Evolutionary conservation across 768 basidiomycete genomes (phyloP).

Genomic region (Tulasnella sp.): DNA sequence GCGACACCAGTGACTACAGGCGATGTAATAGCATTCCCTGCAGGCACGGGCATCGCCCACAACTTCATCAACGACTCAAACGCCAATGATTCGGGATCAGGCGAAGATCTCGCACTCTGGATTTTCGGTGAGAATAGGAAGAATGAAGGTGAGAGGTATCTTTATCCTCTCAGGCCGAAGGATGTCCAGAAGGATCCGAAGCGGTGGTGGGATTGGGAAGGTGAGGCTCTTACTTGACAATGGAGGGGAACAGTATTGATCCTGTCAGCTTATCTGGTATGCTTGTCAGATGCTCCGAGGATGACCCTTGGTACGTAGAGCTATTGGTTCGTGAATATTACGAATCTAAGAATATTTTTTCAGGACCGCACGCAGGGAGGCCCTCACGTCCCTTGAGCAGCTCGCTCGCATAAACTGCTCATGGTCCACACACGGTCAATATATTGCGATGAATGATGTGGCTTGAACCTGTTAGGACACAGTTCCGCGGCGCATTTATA

Average conservation of each 20-base stretch:
- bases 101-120: slow-evolving; percentile 18
- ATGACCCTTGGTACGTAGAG: neutral
- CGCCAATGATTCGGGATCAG: slow-evolving; percentile 3
- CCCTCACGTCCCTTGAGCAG: slow-evolving; percentile 1
- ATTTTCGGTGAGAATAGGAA: slow-evolving; percentile 20
- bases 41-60: slow-evolving; percentile 20
- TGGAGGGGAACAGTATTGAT: too few relatives aligned
- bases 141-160: slow-evolving; percentile 17
- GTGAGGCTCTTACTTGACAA: slow-evolving; percentile 7
- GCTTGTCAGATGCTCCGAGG: slow-evolving; percentile 1
- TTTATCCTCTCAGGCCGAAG: slow-evolving; percentile 17
- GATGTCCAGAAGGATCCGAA: slow-evolving; percentile 6
- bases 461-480: too few relatives aligned
- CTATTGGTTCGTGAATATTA: neutral
- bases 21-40: slow-evolving; percentile 19
- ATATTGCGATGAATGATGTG: too few relatives aligned
- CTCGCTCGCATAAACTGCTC: too few relatives aligned
- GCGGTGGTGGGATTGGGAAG: slow-evolving; percentile 18
- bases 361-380: slow-evolving; percentile 6
- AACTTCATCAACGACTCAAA: slow-evolving; percentile 22
- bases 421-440: too few relatives aligned
- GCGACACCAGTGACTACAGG: slow-evolving; percentile 15
- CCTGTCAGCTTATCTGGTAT: too few relatives aligned
- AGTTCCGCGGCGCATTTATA: too few relatives aligned
- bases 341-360: neutral